Percentiles rank a stretch among this genome's conserved stretches.
Conservation (phyloP, 179 eudicot genomes). For the Dionaea muscipula region DNA sequence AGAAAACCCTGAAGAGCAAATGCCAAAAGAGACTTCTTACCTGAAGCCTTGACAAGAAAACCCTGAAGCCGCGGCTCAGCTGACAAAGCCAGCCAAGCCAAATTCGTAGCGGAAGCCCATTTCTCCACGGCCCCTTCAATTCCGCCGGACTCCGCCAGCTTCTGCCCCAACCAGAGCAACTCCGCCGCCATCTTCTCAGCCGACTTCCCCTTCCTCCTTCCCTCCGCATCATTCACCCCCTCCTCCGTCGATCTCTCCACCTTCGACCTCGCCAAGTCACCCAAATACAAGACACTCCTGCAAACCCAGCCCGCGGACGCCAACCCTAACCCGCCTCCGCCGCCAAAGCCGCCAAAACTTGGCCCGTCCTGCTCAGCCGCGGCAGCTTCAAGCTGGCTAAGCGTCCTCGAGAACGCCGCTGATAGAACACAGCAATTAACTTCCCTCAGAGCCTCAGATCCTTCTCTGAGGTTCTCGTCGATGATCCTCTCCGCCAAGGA, state of each 20-base stretch:
- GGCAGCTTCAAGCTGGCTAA: slow-evolving; percentile 37
- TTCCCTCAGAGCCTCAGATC: slow-evolving; percentile 24
- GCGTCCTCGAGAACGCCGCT: slow-evolving; percentile 38
- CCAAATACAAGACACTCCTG: slow-evolving; percentile 8
- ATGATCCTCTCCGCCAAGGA: slow-evolving; percentile 49
- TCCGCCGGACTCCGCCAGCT: slow-evolving; percentile 54
- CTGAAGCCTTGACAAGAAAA: slow-evolving; percentile 55
- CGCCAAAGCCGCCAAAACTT: neutral
- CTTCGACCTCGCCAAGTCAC: slow-evolving; percentile 21
- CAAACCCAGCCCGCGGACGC: slow-evolving; percentile 2
- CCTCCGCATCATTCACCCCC: slow-evolving; percentile 14
- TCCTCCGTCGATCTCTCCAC: slow-evolving; percentile 10
- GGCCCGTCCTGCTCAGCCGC: slow-evolving; percentile 18
- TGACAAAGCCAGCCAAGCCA: slow-evolving; percentile 49
- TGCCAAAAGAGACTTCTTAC: slow-evolving; percentile 11
- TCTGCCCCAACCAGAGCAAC: slow-evolving; percentile 64
- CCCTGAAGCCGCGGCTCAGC: slow-evolving; percentile 62
- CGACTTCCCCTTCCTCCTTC: slow-evolving; percentile 12
- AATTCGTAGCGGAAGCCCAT: slow-evolving; percentile 50
- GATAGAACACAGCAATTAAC: slow-evolving; percentile 44
- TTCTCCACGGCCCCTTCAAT: slow-evolving; percentile 38
- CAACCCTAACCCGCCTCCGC: slow-evolving; percentile 1
- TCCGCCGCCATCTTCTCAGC: slow-evolving; percentile 79
- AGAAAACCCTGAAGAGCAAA: neutral
- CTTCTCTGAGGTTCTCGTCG: slow-evolving; percentile 49